Evolutionary conservation across 305 asterid species (phyloP).

Genomic region (Plantago coronopus): DNA sequence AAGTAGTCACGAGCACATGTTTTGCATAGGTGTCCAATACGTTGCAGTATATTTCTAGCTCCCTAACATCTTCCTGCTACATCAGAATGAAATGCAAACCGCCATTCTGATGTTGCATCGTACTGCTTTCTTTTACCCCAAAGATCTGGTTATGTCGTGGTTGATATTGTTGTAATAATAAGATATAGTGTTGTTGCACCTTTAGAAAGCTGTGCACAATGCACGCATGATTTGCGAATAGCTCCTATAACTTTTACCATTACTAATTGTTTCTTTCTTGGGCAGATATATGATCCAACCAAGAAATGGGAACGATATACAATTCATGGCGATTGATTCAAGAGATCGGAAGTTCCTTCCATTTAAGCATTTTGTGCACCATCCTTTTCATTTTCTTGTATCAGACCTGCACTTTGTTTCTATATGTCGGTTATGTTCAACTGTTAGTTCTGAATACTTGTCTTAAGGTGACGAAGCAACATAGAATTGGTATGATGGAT

Average conservation of each 20-base stretch:
- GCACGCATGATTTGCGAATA: background rate
- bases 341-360: background rate
- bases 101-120: constrained; percentile 4
- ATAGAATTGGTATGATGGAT: background rate
- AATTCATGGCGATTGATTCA: constrained; percentile 58
- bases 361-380: background rate
- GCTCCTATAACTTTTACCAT: background rate
- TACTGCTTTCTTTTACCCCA: background rate
- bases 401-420: constrained; percentile 5
- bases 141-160: background rate
- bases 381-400: constrained; percentile 6
- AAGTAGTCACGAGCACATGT: too few species aligned
- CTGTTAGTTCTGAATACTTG: background rate
- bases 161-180: background rate
- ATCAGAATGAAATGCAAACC: constrained; percentile 2
- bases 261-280: constrained; percentile 15
- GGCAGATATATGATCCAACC: constrained; percentile 76
- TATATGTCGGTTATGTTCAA: background rate
- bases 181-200: too few species aligned
- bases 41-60: background rate
- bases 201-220: background rate
- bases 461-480: background rate
- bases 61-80: background rate
- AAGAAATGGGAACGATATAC: constrained; percentile 72
- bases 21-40: too few species aligned